Percentiles rank a stretch among this genome's conserved stretches.
These are phyloP conservation scores for Hericium erinaceus DNA, from an alignment of 768 basidiomycete species.

Conservation along the genomic window DNA sequence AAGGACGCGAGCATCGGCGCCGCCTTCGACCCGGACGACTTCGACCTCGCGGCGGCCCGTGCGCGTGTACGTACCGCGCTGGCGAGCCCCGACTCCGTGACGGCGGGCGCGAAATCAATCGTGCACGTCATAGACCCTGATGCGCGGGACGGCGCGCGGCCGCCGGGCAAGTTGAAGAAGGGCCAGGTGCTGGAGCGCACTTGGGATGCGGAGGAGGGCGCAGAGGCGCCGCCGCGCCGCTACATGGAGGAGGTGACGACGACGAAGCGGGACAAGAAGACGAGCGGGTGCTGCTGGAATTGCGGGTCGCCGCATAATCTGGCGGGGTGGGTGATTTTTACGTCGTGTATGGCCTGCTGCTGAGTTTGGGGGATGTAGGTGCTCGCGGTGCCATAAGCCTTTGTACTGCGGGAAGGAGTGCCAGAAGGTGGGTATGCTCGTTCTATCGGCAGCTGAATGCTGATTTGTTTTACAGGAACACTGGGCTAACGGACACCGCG, in stretches of 20 bases:
- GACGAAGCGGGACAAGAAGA: conserved; percentile 1
- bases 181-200: conserved; percentile 2
- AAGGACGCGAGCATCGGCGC: background rate
- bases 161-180: background rate
- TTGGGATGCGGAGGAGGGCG: background rate
- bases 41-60: conserved; percentile 2
- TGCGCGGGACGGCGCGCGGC: background rate
- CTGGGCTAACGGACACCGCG: background rate
- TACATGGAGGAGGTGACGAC: conserved; percentile 3
- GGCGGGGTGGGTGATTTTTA: background rate
- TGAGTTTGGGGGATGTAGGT: background rate
- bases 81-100: conserved; percentile 4
- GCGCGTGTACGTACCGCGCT: conserved; percentile 1
- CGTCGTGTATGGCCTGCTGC: background rate
- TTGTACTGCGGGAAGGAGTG: conserved; percentile 3
- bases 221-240: background rate
- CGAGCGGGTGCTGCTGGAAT: conserved; percentile 1
- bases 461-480: background rate
- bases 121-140: background rate
- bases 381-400: background rate
- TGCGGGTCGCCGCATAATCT: conserved; percentile 1
- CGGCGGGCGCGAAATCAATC: conserved; percentile 2
- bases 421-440: background rate
- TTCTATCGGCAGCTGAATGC: background rate
- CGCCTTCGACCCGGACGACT: conserved; percentile 2